phyloP scores from a whole-genome alignment of 2,329 filamentous ascomycete genomes.

The Volutella citrinella region DNA sequence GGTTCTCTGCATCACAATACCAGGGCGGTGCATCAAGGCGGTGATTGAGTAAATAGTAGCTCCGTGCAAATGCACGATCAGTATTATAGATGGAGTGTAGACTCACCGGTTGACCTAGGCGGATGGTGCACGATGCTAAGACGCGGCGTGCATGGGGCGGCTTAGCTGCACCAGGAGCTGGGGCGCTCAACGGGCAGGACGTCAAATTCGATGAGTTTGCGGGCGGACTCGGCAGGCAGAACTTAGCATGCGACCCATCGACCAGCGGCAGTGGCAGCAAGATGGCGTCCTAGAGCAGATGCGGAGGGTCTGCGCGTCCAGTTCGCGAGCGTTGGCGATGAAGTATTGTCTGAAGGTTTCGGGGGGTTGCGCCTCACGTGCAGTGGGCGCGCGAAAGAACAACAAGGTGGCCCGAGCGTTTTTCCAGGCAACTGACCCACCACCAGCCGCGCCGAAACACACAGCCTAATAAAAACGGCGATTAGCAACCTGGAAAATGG shows the following conservation, averaged over 20 bases:
- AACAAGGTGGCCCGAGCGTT: conserved; percentile 20
- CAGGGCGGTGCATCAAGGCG: no score
- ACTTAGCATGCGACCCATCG: no score
- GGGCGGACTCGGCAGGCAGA: no score
- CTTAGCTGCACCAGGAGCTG: conserved; percentile 20
- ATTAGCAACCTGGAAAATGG: conserved; percentile 15
- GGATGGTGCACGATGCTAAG: conserved; percentile 22
- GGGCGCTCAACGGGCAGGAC: conserved; percentile 24
- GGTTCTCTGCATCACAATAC: no score
- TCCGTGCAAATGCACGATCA: not conserved
- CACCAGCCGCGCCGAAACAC: conserved; percentile 6
- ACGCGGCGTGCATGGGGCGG: conserved; percentile 23
- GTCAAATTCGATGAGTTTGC: no score
- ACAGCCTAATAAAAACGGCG: conserved; percentile 6
- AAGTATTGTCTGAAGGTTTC: conserved; percentile 17
- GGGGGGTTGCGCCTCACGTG: conserved; percentile 20
- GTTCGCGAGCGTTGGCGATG: conserved; percentile 15
- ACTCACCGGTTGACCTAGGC: conserved; percentile 21
- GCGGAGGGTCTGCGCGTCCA: conserved; percentile 20
- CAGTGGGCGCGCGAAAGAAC: conserved; percentile 21
- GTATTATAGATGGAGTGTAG: conserved; percentile 4
- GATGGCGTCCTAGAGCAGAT: no score
- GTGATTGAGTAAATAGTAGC: no score
- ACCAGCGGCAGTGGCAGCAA: no score
- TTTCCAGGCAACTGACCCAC: conserved; percentile 20